Evolutionary conservation across 2,329 filamentous ascomycete genomes (phyloP).

Genomic region (Aspergillus terreus): DNA sequence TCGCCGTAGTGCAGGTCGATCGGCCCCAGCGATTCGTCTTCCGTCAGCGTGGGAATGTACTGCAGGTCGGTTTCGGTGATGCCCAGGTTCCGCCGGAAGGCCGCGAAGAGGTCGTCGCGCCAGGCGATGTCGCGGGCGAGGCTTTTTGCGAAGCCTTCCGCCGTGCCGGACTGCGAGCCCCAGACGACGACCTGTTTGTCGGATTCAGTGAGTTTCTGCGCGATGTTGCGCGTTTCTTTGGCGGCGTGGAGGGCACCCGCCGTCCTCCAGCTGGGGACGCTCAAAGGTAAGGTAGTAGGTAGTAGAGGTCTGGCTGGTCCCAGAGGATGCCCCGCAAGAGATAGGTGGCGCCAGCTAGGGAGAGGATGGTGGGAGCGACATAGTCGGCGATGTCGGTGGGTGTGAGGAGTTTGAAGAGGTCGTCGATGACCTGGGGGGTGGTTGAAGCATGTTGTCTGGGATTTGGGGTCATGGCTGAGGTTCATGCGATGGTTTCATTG

Average conservation of each 20-base stretch:
- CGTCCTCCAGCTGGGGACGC: conserved; percentile 43
- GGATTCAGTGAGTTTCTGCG: conserved; percentile 40
- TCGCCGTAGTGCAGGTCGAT: conserved; percentile 81
- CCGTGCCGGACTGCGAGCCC: conserved; percentile 90
- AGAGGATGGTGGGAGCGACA: conserved; percentile 33
- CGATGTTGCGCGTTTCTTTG: conserved; percentile 47
- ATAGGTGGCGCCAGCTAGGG: conserved; percentile 37
- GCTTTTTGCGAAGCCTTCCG: conserved; percentile 87
- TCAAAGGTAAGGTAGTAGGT: conserved; percentile 47
- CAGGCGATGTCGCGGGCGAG: conserved; percentile 91
- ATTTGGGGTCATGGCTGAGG: neutral
- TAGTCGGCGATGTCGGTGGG: conserved; percentile 31
- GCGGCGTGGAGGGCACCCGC: conserved; percentile 13
- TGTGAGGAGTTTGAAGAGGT: conserved; percentile 15
- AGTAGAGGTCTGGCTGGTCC: conserved; percentile 50
- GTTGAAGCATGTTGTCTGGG: no score
- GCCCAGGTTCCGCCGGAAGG: conserved; percentile 70
- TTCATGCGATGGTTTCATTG: neutral
- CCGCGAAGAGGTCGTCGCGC: conserved; percentile 92
- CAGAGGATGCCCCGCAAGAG: conserved; percentile 43
- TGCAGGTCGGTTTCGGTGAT: conserved; percentile 84
- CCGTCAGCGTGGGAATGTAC: conserved; percentile 80
- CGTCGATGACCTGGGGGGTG: conserved; percentile 16
- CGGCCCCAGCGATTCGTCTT: conserved; percentile 66
- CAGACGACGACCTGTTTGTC: conserved; percentile 80